These are phyloP conservation scores for Colletotrichum higginsianum DNA, from an alignment of 2,329 filamentous ascomycete species.

Conservation along the genomic window DNA sequence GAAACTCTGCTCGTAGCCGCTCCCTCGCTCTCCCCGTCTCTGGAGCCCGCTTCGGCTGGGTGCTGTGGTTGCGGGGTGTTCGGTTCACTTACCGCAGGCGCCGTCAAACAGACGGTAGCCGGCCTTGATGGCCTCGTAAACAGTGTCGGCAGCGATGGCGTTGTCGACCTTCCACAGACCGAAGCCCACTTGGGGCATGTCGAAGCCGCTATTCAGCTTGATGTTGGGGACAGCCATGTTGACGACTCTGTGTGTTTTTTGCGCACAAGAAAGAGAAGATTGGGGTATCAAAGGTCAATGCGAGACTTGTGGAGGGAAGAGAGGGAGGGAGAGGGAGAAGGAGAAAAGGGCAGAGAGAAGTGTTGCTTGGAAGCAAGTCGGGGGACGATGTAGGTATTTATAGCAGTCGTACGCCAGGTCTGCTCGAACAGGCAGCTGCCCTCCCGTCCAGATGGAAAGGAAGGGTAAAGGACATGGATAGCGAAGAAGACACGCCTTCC, in stretches of 20 bases:
- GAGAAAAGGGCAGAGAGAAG: constrained; percentile 2
- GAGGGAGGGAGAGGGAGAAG: constrained; percentile 12
- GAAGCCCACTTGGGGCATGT: constrained; percentile 84
- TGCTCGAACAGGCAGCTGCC: constrained; percentile 12
- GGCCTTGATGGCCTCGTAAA: constrained; percentile 81
- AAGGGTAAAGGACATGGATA: background rate
- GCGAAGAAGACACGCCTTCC: background rate
- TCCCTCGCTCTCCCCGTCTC: background rate
- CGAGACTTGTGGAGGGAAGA: constrained; percentile 18
- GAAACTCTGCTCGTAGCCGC: background rate
- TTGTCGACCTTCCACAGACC: constrained; percentile 89
- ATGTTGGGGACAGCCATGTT: constrained; percentile 60
- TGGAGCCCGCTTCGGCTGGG: background rate
- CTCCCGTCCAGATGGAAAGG: constrained; percentile 10
- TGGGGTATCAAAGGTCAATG: constrained; percentile 24
- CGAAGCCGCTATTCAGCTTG: constrained; percentile 75
- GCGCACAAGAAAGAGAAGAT: background rate
- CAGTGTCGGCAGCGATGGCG: constrained; percentile 78
- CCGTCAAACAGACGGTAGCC: constrained; percentile 75
- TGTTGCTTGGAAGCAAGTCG: background rate
- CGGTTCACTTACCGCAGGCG: constrained; percentile 67
- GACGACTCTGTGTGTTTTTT: constrained; percentile 15
- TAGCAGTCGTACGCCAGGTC: constrained; percentile 22
- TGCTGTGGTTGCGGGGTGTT: background rate
- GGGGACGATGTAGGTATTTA: constrained; percentile 33